Percentiles rank a stretch among this genome's conserved stretches.
These are phyloP conservation scores for Diaporthe vexans DNA, from an alignment of 2,329 filamentous ascomycete species.

Conservation along the genomic window DNA sequence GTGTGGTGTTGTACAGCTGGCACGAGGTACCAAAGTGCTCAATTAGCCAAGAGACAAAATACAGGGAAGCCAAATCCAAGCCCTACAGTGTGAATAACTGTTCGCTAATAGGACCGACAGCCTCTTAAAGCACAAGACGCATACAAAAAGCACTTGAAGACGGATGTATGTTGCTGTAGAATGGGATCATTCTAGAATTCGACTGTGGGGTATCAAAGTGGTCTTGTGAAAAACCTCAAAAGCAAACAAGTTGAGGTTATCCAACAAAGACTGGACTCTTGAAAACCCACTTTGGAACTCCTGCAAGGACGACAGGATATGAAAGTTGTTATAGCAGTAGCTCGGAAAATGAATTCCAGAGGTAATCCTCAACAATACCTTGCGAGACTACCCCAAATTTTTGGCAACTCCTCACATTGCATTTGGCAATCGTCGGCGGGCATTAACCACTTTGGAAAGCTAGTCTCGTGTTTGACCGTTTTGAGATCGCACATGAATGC, in stretches of 20 bases:
- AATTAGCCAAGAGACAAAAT: not conserved
- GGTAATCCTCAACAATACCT: not conserved
- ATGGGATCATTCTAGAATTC: not conserved
- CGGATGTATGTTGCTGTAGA: too few relatives aligned
- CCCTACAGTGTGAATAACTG: too few relatives aligned
- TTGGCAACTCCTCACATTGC: not conserved
- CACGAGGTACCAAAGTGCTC: not conserved
- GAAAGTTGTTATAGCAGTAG: not conserved
- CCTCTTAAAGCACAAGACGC: not conserved
- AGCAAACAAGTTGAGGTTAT: not conserved
- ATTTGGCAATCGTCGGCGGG: constrained; percentile 17
- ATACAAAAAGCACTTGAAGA: too few relatives aligned
- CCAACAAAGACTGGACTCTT: not conserved
- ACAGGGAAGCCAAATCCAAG: not conserved
- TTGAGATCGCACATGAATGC: not conserved
- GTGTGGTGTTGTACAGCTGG: not conserved
- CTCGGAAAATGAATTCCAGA: not conserved
- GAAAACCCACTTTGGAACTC: too few relatives aligned
- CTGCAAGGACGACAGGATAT: not conserved
- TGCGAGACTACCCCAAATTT: not conserved
- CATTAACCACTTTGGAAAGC: not conserved
- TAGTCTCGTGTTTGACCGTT: not conserved
- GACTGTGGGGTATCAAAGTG: not conserved
- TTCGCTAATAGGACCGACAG: not conserved
- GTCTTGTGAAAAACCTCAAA: too few relatives aligned